Percentiles rank a stretch among this genome's conserved stretches.
Conservation (phyloP, 2,329 filamentous ascomycete species). For the Colletotrichum sublineola region DNA sequence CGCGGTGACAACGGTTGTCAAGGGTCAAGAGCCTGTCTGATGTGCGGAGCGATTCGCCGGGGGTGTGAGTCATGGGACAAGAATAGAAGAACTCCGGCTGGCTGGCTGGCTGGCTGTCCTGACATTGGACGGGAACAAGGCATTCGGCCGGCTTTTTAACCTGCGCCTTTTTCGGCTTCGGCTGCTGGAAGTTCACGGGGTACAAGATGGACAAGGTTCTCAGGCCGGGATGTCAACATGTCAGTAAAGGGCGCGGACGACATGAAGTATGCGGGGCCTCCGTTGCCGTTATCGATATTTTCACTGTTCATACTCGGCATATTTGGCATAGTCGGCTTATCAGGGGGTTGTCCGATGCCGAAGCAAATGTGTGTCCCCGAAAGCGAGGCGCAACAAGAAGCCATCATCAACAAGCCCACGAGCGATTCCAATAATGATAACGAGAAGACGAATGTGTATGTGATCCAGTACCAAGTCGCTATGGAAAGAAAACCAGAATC, state of each 20-base stretch:
- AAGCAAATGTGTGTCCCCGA: too few species aligned
- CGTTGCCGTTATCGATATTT: too few species aligned
- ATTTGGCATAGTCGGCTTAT: too few species aligned
- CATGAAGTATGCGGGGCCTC: neutral
- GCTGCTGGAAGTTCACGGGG: neutral
- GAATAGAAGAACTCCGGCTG: neutral
- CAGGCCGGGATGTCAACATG: neutral
- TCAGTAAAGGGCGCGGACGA: neutral
- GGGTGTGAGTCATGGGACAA: neutral
- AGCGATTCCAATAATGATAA: too few species aligned
- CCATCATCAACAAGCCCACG: too few species aligned
- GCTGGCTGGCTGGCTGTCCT: neutral
- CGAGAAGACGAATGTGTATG: too few species aligned
- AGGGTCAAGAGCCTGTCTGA: too few species aligned
- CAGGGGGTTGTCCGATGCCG: neutral
- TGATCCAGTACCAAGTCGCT: too few species aligned
- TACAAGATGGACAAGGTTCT: neutral
- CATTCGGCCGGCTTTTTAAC: neutral
- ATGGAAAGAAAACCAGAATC: neutral
- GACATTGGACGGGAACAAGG: neutral
- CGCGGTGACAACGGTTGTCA: neutral
- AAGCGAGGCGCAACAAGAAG: too few species aligned
- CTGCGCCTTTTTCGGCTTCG: slow-evolving; percentile 3
- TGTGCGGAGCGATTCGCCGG: too few species aligned
- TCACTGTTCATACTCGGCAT: neutral